Base-by-base conservation (phyloP, 2,329 filamentous ascomycete species). In the Lecanosticta acicola region DNA sequence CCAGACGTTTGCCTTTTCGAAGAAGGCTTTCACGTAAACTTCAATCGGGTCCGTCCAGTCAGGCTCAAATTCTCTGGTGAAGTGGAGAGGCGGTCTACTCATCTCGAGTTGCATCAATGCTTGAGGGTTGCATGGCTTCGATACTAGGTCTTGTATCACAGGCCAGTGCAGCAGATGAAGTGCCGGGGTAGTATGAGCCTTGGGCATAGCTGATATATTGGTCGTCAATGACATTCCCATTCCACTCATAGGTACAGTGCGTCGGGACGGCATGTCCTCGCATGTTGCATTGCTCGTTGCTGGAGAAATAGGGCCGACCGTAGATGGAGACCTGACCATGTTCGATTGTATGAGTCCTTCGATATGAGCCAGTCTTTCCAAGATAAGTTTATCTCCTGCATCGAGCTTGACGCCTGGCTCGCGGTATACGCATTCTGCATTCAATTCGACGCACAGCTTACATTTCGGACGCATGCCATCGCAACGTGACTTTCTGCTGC, bases 321-420 rank as follows among this genome's bases (percentile, higher is more conserved):
- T 38, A 19, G 24, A 39, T 19, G 40, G 43, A 14, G 50, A 43
- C n/a, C 43, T 40, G 16, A 76, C 71, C 55, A 88, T 70, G 54
- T 73, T 84, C 53, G 83, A 81, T 63, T 90, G 84, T n/a, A 93
- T 73, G 36, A 93, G 71, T 41, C 76, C 84, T 66, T 93, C 87
- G 59, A 93, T 90, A 43, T 84, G 81, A 57, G 77, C 80, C 29
- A 93, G 73, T 45, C 84, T 83, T 63, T 91, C 87, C 32, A 93
- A 71, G 50, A 93, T 93, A 46, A 93, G 73, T 69, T 90, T 91
- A 71, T 91, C 87, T 54, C 87, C 87, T 29, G 86, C 85, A 64
- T 93, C 87, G 8, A 93, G 78, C 68, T 93, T 93, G 71, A 91
- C 87, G 2, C 86, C 86, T 4, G 87, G 87, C 64, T 93, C 87